Evolutionary conservation across 768 basidiomycete species (phyloP).

Genomic region (Paxillus involutus): DNA sequence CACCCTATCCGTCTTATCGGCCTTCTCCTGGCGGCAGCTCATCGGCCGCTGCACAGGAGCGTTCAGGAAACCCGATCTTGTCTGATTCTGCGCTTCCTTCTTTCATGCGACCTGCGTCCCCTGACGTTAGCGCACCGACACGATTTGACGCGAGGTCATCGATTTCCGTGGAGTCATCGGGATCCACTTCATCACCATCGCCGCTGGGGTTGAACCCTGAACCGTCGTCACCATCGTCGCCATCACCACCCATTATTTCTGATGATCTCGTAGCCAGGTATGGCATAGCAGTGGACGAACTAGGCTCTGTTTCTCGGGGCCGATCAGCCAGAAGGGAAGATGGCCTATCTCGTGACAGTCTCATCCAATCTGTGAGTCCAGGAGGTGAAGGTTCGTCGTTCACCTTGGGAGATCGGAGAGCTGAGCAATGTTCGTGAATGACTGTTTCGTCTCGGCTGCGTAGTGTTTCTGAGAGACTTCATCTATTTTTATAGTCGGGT

Average conservation of each 20-base stretch:
- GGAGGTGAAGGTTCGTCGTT: slow-evolving; percentile 4
- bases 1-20: slow-evolving; percentile 25
- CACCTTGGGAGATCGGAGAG: slow-evolving; percentile 4
- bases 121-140: slow-evolving; percentile 9
- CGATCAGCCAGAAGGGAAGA: slow-evolving; percentile 5
- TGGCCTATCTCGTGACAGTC: slow-evolving; percentile 1
- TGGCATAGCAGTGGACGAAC: slow-evolving; percentile 1
- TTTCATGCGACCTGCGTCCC: slow-evolving; percentile 19
- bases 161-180: slow-evolving; percentile 7
- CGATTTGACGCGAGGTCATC: slow-evolving; percentile 10
- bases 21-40: slow-evolving; percentile 9
- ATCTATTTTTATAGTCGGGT: slow-evolving; percentile 1
- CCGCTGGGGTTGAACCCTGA: slow-evolving; percentile 23
- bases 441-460: neutral
- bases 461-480: neutral
- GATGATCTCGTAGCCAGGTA: slow-evolving; percentile 20
- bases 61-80: slow-evolving; percentile 9
- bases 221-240: slow-evolving; percentile 3
- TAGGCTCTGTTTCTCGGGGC: neutral
- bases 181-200: slow-evolving; percentile 6
- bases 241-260: slow-evolving; percentile 8
- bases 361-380: neutral
- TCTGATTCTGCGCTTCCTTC: slow-evolving; percentile 8
- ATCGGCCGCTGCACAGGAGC: slow-evolving; percentile 16
- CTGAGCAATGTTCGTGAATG: slow-evolving; percentile 12